Percentiles rank a stretch among this genome's conserved stretches.
phyloP scores from a whole-genome alignment of 306 rosid species.

The Arachis hypogaea region DNA sequence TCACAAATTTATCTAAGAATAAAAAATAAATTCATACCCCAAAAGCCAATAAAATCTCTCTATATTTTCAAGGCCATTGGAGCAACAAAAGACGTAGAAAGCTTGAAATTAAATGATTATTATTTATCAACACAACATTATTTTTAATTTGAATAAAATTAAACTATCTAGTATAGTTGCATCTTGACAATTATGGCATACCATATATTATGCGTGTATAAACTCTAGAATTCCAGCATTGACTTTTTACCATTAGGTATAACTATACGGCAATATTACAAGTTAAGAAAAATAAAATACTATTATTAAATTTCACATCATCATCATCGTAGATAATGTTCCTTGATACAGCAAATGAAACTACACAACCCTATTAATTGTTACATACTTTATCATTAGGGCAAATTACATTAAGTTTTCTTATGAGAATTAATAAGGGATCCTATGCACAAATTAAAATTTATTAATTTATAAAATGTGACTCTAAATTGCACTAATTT shows the following conservation, averaged over 20 bases:
- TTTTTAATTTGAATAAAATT: background rate
- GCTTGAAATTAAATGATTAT: background rate
- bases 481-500: too few species aligned
- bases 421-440: too few species aligned
- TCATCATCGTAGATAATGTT: background rate
- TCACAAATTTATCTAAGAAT: background rate
- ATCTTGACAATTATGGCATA: slow-evolving; percentile 23
- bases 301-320: slow-evolving; percentile 5
- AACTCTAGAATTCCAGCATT: background rate
- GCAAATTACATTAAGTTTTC: too few species aligned
- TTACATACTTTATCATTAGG: background rate
- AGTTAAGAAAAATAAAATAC: background rate
- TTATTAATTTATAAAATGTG: too few species aligned
- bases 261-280: background rate
- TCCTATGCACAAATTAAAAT: too few species aligned
- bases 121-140: background rate
- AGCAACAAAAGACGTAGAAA: background rate
- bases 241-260: background rate
- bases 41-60: background rate
- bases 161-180: background rate
- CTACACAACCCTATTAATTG: background rate
- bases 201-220: background rate
- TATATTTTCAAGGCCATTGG: background rate
- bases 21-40: background rate
- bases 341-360: slow-evolving; percentile 1